Conservation (phyloP, 179 eudicot genomes). For the Drosera spatulata region DNA sequence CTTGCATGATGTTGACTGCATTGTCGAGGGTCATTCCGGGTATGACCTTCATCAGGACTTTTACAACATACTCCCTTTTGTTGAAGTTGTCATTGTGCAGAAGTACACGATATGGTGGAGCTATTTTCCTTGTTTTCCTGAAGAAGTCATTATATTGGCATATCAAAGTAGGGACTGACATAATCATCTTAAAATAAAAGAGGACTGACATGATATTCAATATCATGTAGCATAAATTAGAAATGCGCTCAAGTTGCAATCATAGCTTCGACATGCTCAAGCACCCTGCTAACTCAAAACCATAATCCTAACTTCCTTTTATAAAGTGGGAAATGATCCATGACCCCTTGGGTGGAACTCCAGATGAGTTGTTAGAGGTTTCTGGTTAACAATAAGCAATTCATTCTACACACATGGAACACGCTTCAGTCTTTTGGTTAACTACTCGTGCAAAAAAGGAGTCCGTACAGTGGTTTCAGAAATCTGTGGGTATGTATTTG, state of each 20-base stretch:
- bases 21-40: constrained; percentile 90
- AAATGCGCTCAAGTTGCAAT: neutral
- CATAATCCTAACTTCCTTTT: neutral
- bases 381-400: too few relatives aligned
- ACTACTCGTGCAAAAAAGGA: too few relatives aligned
- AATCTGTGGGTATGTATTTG: too few relatives aligned
- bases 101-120: constrained; percentile 89
- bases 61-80: constrained; percentile 91
- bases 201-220: neutral
- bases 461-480: too few relatives aligned
- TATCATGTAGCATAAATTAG: neutral
- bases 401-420: too few relatives aligned
- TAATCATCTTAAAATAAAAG: too few relatives aligned
- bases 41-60: constrained; percentile 91
- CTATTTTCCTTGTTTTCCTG: constrained; percentile 80
- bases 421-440: too few relatives aligned
- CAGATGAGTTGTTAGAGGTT: too few relatives aligned
- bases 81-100: constrained; percentile 91
- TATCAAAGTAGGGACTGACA: neutral
- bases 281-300: neutral
- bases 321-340: too few relatives aligned
- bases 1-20: constrained; percentile 96
- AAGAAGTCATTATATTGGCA: neutral
- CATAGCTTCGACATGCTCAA: neutral
- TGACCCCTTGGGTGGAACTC: too few relatives aligned